Evolutionary conservation across 768 basidiomycete genomes (phyloP), one percentile per base, ranked within the genome.

Genomic region (Amanita brunnescens): DNA sequence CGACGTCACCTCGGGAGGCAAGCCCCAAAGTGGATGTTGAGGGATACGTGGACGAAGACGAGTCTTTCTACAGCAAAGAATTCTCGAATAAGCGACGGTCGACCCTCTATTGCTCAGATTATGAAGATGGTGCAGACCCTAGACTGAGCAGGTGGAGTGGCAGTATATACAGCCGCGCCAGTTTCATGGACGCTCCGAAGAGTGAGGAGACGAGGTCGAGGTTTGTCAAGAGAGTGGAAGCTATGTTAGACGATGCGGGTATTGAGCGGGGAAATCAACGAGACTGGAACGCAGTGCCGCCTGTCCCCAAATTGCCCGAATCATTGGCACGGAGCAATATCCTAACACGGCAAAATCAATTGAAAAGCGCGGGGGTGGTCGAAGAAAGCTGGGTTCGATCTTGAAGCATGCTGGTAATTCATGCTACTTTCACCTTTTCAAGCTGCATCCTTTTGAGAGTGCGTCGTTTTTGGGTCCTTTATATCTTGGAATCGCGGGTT

Each of bases 211-310:
- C 72, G 46, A 64, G 80, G 51, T 71, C 72, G 32, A 61, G 74
- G 57, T 76, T 83, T 55, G 66, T 82, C 45, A 59, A 66, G 53
- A 64, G 74, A 29, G 77, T 83, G 13, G 77, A 76, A 59, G 73
- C 66, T 47, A 76, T 81, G 76, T 72, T 76, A 58, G 71, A 68
- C 45, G 61, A 65, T 32, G 64, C 61, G 44, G 70, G 69, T 26
- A 58, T 65, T 51, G 70, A 69, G 52, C 58, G 61, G 55, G 43
- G 54, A 39, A 47, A 57, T 23, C 37, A 55, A 51, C 12, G 52
- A 52, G 30, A 49, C 16, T 20, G 51, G 53, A 44, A 47, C 13
- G 41, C 49, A 41, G 54, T 49, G 4, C 48, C 63, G 2, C 60
- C 57, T 42, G 55, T 61, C 41, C 62, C 64, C 10, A 55, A 56